Conservation (phyloP, 1,284 basidiomycete species). For the Erythrobasidium hasegawianum region DNA sequence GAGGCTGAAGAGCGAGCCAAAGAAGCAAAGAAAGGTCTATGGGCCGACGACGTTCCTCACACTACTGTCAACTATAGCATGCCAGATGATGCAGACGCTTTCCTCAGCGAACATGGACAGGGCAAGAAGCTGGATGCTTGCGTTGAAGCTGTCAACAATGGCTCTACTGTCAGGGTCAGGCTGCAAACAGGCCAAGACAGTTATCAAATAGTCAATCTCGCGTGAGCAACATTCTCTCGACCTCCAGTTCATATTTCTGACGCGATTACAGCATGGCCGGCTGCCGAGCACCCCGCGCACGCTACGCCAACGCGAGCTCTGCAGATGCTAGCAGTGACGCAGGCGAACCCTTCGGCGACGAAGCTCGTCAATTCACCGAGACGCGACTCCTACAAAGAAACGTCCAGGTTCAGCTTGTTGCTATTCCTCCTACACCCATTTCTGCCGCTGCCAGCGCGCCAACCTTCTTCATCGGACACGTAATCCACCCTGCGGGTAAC, state of each 20-base stretch:
- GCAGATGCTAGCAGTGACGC: constrained; percentile 17
- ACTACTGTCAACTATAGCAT: constrained; percentile 75
- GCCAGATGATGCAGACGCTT: constrained; percentile 82
- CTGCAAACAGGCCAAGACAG: constrained; percentile 79
- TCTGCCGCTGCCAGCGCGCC: constrained; percentile 60
- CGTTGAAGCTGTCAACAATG: constrained; percentile 91
- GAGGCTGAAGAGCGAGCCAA: constrained; percentile 74
- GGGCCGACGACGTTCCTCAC: constrained; percentile 62
- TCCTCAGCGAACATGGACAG: constrained; percentile 79
- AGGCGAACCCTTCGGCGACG: constrained; percentile 47
- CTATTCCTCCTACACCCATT: constrained; percentile 66
- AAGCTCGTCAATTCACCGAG: constrained; percentile 95
- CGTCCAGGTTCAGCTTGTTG: constrained; percentile 81
- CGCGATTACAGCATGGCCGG: constrained; percentile 65
- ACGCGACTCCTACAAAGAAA: constrained; percentile 82
- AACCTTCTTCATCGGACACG: constrained; percentile 72
- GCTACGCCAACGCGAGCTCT: constrained; percentile 43
- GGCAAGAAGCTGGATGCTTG: constrained; percentile 82
- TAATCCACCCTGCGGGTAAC: constrained; percentile 89
- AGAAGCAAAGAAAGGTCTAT: constrained; percentile 71
- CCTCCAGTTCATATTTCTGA: neutral
- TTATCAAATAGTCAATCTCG: constrained; percentile 79
- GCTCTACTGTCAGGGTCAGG: constrained; percentile 81
- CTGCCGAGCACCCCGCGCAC: constrained; percentile 70
- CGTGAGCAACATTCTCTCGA: constrained; percentile 3